A percentile compares a stretch with the other conserved stretches of the same genome.
Evolutionary conservation across 2,329 filamentous ascomycete species (phyloP).

Genomic region (Cytospora schulzeri): DNA sequence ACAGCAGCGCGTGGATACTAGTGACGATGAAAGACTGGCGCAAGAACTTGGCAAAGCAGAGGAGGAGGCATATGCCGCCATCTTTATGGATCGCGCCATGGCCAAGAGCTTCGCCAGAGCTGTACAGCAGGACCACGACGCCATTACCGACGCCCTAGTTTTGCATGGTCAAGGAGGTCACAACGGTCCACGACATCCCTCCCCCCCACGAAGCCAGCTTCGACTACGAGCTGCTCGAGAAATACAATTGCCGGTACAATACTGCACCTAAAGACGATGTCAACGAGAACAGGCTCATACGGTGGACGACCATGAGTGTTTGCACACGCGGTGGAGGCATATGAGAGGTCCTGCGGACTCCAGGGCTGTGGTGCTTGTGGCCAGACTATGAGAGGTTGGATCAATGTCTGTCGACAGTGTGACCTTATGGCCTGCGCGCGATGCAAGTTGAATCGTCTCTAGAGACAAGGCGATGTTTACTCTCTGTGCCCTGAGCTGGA

Average conservation of each 20-base stretch:
- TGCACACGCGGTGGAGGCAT: neutral
- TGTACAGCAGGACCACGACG: neutral
- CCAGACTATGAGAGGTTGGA: neutral
- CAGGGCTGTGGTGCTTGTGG: neutral
- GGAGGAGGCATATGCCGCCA: neutral
- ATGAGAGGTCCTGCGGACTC: neutral
- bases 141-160: neutral
- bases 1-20: neutral
- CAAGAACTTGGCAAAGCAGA: neutral
- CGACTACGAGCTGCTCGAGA: neutral
- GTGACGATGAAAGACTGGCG: neutral
- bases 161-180: neutral
- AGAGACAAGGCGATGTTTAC: neutral
- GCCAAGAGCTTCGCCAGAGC: constrained; percentile 4
- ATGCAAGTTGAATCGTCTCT: neutral
- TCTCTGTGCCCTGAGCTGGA: neutral
- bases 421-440: neutral
- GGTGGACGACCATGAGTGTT: neutral
- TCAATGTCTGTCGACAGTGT: neutral
- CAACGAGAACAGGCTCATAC: neutral
- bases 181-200: neutral
- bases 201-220: neutral
- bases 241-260: neutral
- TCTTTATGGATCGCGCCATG: neutral
- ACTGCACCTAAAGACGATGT: neutral